Evolutionary conservation across 805 yeast species (phyloP), one percentile per base, ranked within the genome.

Genomic region (Candida boidinii): DNA sequence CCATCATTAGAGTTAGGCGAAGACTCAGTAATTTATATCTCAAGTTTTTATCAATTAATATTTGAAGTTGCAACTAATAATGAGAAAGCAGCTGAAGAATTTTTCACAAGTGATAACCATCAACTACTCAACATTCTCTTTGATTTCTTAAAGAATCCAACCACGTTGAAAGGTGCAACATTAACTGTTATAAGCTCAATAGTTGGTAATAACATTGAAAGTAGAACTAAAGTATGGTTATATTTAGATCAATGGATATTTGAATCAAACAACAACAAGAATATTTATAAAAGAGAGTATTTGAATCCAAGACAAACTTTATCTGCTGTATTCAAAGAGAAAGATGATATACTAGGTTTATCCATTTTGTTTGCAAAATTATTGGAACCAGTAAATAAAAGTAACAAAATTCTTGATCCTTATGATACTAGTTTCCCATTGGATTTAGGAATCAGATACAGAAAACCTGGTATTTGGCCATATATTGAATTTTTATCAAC

Each of bases 401-500:
- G 46, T 15, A 37, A 42, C 20, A 45, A 56, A 29, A 53, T 53
- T 3, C 61, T 66, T 40, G 67, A 71, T 12, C 63, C 62, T 23
- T 47, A 44, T 22, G 35, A 46, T 5, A 47, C 77, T 11, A 64
- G 74, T 10, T 81, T 66, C 45, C 95, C 95, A 1, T 44, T 60
- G 6, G 73, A 68, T 33, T 51, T 86, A 18, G 95, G 95, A 0
- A 50, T 51, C 3, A 61, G 64, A 0, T 70, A 76, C 41, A 67
- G 94, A 44, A 70, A 61, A 21, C 66, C 65, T 21, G 95, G 95
- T 2, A 55, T 86, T 5, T 74, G 87, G 73, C 86, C 92, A 3
- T 90, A 88, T 45, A 52, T 83, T 34, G 90, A 85, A 33, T 86
- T 73, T 44, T 51, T 87, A 11, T 48, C 82, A n/a, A 58, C 68